Conservation (phyloP, 495 filamentous ascomycete species). For the Penicillium parvum region DNA sequence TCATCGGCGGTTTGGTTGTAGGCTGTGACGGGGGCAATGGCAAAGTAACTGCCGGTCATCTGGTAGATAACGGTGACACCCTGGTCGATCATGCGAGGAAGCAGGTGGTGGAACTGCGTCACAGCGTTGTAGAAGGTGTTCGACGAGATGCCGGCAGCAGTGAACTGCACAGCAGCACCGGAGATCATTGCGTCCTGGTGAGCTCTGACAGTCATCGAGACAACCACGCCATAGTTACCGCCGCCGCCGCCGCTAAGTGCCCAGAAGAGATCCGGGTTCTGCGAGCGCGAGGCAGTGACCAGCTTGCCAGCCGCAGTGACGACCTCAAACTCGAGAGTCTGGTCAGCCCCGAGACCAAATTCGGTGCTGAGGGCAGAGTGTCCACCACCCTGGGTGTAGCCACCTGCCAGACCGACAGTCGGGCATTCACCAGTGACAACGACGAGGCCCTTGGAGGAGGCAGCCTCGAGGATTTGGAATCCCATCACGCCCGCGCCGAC, state of each 20-base stretch:
- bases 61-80: conserved; percentile 46
- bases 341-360: conserved; percentile 61
- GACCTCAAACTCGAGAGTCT: conserved; percentile 58
- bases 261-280: conserved; percentile 63
- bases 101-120: conserved; percentile 37
- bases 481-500: conserved; percentile 53
- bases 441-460: conserved; percentile 25
- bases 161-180: conserved; percentile 30
- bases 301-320: conserved; percentile 52
- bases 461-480: conserved; percentile 45
- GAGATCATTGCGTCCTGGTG: conserved; percentile 35
- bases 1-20: conserved; percentile 30
- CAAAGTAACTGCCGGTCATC: conserved; percentile 43
- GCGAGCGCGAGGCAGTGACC: conserved; percentile 49
- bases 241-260: conserved; percentile 64
- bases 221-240: conserved; percentile 59
- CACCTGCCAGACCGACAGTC: conserved; percentile 47
- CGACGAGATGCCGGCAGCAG: conserved; percentile 18
- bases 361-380: conserved; percentile 50
- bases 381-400: conserved; percentile 60
- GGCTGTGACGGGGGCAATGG: conserved; percentile 39
- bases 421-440: conserved; percentile 38
- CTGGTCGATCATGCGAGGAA: conserved; percentile 47
- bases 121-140: conserved; percentile 45
- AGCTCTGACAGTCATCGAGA: conserved; percentile 47